Percentiles rank a stretch among this genome's conserved stretches.
Conservation (phyloP, 2,329 filamentous ascomycete species). For the Fusarium sp. region DNA sequence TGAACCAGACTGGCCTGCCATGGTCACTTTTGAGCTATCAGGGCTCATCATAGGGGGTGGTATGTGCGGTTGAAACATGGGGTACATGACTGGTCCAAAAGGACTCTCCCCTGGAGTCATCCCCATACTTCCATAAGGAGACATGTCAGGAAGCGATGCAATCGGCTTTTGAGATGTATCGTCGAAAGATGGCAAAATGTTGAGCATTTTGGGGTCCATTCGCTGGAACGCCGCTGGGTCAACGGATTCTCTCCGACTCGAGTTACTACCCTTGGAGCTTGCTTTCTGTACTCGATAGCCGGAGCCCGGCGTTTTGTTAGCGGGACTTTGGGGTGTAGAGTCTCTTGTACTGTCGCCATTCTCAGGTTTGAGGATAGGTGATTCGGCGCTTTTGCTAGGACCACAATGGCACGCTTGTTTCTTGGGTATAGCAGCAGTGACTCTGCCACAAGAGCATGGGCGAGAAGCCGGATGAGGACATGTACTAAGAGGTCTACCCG, state of each 20-base stretch:
- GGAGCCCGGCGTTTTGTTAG: constrained; percentile 49
- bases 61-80: constrained; percentile 54
- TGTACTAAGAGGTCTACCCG: constrained; percentile 77
- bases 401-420: constrained; percentile 71
- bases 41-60: constrained; percentile 44
- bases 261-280: constrained; percentile 52
- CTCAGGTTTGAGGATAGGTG: constrained; percentile 44
- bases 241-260: constrained; percentile 64
- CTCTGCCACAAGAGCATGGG: constrained; percentile 72
- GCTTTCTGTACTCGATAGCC: constrained; percentile 65
- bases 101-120: constrained; percentile 49
- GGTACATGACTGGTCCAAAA: constrained; percentile 51
- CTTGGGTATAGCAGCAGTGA: constrained; percentile 76
- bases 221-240: constrained; percentile 65
- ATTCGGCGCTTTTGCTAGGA: constrained; percentile 49
- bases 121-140: constrained; percentile 50
- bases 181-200: constrained; percentile 59
- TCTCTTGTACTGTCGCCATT: constrained; percentile 47
- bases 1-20: constrained; percentile 41
- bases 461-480: constrained; percentile 77
- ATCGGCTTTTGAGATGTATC: constrained; percentile 49
- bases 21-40: constrained; percentile 29
- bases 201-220: constrained; percentile 69
- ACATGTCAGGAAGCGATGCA: constrained; percentile 44
- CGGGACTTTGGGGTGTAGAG: constrained; percentile 52